Evolutionary conservation across 108 stramenopile species (phyloP), one percentile per base, ranked within the genome.

Genomic region (Parmales sp.): DNA sequence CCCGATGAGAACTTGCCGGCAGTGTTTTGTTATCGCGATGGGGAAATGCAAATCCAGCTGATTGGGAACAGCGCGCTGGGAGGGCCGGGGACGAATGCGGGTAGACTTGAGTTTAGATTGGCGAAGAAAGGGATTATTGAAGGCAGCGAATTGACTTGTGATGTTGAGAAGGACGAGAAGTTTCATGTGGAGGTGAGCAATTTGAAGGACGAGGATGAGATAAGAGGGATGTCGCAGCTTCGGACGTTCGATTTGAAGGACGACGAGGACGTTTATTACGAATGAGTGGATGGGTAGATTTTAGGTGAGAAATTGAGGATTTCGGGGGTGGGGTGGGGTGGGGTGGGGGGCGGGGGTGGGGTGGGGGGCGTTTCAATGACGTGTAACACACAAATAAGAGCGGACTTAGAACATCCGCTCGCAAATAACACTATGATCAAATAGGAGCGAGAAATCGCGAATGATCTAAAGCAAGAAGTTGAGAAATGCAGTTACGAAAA

Each of bases 21-120:
- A 3, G 28, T 95, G 0, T 97, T 95, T 83, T 75, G 90, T 48
- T 97, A 97, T 76, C 79, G 78, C 11, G 69, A 86, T 54, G 96
- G 96, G 19, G 83, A 66, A 34, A 72, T 93, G 70, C 82, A 88
- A 64, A 80, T 82, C 72, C 90, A 95, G 71, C 66, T 93, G 26
- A 77, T 89, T 63, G 75, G 77, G 25, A 51, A 63, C 37, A 69
- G 68, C 34, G 63, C 64, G 20, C 38, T 83, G 13, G 81, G 75
- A 26, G 81, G 77, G 19, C 43, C 64, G 45, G 65, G 72, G 4
- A 66, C 72, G 41, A 76, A 72, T 63, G 28, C 34, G 20, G 71
- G 72, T 3, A 63, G 75, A 28, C 28, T 86, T 20, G 85, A 83
- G 64, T 81, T 75, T 78, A 78, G 70, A 48, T 39, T 84, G 28